phyloP scores from a whole-genome alignment of 176 grass and related monocot species.

The Aechmea fasciata region DNA sequence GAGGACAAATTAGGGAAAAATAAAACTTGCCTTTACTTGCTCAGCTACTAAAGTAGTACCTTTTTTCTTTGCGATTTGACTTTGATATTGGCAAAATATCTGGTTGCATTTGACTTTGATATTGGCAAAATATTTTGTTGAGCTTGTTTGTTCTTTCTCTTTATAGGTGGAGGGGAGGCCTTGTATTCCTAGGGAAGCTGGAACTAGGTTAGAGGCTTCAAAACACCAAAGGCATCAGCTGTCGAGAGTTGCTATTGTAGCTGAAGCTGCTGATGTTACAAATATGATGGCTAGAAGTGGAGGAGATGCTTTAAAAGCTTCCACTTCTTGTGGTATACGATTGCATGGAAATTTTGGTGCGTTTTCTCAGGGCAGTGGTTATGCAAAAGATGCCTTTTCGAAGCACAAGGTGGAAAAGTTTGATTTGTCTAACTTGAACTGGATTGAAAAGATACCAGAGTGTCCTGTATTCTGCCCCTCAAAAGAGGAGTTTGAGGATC shows the following conservation, averaged over 20 bases:
- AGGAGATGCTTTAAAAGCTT: conserved; percentile 48
- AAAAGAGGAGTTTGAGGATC: conserved; percentile 77
- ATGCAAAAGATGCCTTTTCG: conserved; percentile 36
- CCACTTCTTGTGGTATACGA: conserved; percentile 45
- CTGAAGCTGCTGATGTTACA: not conserved
- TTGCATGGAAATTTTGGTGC: conserved; percentile 26
- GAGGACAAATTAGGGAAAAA: too few species aligned
- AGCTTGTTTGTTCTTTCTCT: conserved; percentile 9
- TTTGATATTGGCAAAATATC: not conserved
- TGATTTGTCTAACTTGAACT: conserved; percentile 67
- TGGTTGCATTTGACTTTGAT: not conserved
- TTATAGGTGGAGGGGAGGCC: conserved; percentile 62
- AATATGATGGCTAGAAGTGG: conserved; percentile 46
- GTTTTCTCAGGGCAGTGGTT: conserved; percentile 15
- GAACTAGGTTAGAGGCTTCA: conserved; percentile 46
- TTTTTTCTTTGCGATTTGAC: not conserved
- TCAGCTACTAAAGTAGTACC: too few species aligned
- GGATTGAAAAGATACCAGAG: conserved; percentile 77
- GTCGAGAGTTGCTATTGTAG: conserved; percentile 14
- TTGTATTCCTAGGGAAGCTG: conserved; percentile 41
- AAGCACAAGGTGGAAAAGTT: conserved; percentile 74
- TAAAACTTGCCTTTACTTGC: too few species aligned
- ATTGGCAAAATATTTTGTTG: too few species aligned
- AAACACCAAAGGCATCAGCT: conserved; percentile 45
- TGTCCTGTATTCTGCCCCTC: conserved; percentile 82